Conservation (phyloP, 169 alveolate genomes). For the Babesia bovis region DNA sequence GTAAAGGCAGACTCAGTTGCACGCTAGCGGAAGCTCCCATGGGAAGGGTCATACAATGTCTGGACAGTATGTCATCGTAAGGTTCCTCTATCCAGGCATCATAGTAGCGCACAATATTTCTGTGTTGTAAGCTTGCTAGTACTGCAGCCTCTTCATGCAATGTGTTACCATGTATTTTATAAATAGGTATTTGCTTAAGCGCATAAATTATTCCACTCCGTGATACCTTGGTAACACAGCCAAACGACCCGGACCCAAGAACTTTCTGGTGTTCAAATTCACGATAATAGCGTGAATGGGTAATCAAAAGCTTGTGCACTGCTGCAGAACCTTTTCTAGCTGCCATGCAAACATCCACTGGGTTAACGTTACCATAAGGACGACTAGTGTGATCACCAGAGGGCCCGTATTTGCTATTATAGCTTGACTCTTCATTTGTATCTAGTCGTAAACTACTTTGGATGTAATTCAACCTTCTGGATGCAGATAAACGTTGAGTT, state of each 20-base stretch:
- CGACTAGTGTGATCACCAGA: not conserved
- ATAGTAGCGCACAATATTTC: constrained; percentile 81
- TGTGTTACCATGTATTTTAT: constrained; percentile 32
- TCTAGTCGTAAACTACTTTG: not conserved
- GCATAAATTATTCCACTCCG: constrained; percentile 78
- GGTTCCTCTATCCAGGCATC: constrained; percentile 85
- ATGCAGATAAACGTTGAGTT: not conserved
- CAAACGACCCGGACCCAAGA: constrained; percentile 83
- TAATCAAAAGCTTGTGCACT: constrained; percentile 13
- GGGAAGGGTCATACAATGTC: constrained; percentile 13
- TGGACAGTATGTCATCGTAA: constrained; percentile 51
- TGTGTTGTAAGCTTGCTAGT: constrained; percentile 82
- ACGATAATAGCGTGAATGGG: constrained; percentile 73
- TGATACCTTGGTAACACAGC: constrained; percentile 80
- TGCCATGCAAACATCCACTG: not conserved
- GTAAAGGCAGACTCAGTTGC: constrained; percentile 1
- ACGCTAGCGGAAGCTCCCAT: not conserved
- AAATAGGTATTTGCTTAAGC: constrained; percentile 73
- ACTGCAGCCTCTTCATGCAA: constrained; percentile 81
- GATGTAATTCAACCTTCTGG: not conserved
- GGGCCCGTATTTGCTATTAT: not conserved
- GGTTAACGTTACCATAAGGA: not conserved
- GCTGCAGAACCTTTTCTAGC: not conserved
- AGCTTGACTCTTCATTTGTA: not conserved
- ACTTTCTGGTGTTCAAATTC: constrained; percentile 76